Evolutionary conservation across 139 green algal species (phyloP).

Genomic region (Ostreobium quekettii): DNA sequence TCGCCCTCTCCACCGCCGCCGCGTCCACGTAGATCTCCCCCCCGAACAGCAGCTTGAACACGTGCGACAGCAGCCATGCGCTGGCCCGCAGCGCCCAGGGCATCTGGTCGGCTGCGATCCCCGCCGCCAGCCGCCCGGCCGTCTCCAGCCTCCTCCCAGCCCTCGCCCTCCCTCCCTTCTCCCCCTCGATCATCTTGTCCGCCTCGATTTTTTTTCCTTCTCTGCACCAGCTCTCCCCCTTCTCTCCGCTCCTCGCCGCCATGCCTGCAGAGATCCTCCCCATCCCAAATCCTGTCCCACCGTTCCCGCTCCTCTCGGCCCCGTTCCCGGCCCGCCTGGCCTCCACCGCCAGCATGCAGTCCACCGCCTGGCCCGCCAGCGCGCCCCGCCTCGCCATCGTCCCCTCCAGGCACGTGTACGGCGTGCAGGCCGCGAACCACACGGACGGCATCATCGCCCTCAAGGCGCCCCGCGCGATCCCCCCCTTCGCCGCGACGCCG

Average conservation of each 20-base stretch:
- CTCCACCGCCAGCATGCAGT: neutral
- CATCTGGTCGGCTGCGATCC: slow-evolving; percentile 15
- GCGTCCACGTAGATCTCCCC: slow-evolving; percentile 18
- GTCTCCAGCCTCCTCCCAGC: neutral
- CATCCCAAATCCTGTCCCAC: neutral
- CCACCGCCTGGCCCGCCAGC: neutral
- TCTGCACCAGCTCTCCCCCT: too few relatives aligned
- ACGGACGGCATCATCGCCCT: neutral
- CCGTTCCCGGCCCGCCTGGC: neutral
- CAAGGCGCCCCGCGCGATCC: neutral
- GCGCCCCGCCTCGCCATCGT: neutral
- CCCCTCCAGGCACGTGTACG: neutral
- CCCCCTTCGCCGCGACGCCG: neutral
- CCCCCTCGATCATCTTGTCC: too few relatives aligned
- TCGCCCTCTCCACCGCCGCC: slow-evolving; percentile 2
- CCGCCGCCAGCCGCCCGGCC: neutral
- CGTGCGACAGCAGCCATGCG: slow-evolving; percentile 5
- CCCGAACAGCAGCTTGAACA: slow-evolving; percentile 19
- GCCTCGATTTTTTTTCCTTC: too few relatives aligned
- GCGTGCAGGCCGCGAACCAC: slow-evolving; percentile 14
- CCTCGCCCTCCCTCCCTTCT: too few relatives aligned
- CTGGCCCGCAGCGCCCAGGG: neutral
- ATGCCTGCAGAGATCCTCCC: too few relatives aligned
- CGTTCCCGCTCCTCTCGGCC: neutral
- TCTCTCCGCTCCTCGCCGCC: too few relatives aligned